Percentiles rank a stretch among this genome's conserved stretches.
These are phyloP conservation scores for Fusarium miscanthi DNA, from an alignment of 2,329 filamentous ascomycete genomes.

Conservation along the genomic window DNA sequence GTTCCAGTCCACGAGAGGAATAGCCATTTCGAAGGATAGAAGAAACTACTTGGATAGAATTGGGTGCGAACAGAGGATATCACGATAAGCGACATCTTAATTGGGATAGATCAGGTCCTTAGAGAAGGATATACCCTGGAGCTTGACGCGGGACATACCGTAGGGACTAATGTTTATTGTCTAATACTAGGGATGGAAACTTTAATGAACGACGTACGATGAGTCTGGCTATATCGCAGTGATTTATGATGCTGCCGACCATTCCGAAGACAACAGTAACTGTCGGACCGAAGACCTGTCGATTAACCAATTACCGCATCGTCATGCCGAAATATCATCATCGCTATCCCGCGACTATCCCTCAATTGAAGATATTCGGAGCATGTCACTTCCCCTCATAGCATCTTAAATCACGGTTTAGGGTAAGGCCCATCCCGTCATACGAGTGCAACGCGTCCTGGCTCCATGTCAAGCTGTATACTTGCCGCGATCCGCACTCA, in stretches of 20 bases:
- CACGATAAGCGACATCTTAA: neutral
- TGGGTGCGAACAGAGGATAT: slow-evolving; percentile 80
- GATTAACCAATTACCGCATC: neutral
- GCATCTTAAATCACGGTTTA: neutral
- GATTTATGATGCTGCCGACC: neutral
- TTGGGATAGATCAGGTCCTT: neutral
- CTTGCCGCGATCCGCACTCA: neutral
- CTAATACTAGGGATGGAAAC: neutral
- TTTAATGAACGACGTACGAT: neutral
- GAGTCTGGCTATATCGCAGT: neutral
- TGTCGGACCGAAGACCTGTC: neutral
- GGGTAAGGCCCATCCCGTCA: neutral
- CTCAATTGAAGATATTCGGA: neutral
- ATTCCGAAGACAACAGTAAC: neutral
- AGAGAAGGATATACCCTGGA: neutral
- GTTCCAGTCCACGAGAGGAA: slow-evolving; percentile 64
- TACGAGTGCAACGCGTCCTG: neutral
- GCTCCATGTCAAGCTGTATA: neutral
- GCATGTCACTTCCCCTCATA: neutral
- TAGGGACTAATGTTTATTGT: slow-evolving; percentile 4
- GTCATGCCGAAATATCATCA: neutral
- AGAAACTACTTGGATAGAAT: slow-evolving; percentile 85
- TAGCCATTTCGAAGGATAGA: slow-evolving; percentile 76
- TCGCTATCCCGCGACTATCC: neutral
- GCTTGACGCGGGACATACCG: neutral